Evolutionary conservation across 2,329 filamentous ascomycete genomes (phyloP).

Genomic region (Tolypocladium nubicola): DNA sequence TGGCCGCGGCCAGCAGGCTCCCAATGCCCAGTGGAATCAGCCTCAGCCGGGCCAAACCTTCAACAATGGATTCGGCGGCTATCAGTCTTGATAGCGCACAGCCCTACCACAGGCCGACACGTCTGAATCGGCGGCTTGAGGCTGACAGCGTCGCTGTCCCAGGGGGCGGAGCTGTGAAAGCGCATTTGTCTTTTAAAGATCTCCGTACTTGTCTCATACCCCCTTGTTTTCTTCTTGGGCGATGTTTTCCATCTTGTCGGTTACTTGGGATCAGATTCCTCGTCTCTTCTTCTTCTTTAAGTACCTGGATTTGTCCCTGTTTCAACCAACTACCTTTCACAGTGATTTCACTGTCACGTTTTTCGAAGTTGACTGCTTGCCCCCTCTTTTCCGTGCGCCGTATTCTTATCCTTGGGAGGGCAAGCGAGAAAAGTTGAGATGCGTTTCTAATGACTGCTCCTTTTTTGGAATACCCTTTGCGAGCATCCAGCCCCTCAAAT

Average conservation of each 20-base stretch:
- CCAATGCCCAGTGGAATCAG: slow-evolving; percentile 45
- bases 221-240: slow-evolving; percentile 7
- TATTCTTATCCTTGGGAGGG: background rate
- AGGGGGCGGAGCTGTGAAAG: slow-evolving; percentile 5
- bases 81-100: slow-evolving; percentile 41
- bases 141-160: slow-evolving; percentile 2
- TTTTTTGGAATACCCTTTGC: slow-evolving; percentile 1
- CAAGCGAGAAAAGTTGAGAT: background rate
- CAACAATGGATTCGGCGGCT: slow-evolving; percentile 50
- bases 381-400: background rate
- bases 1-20: slow-evolving; percentile 60
- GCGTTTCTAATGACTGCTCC: background rate
- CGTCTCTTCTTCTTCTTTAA: slow-evolving; percentile 4
- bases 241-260: slow-evolving; percentile 8
- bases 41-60: slow-evolving; percentile 44
- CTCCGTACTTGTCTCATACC: slow-evolving; percentile 10
- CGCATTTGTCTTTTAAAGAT: slow-evolving; percentile 7
- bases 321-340: slow-evolving; percentile 7
- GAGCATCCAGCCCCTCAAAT: background rate
- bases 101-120: slow-evolving; percentile 9
- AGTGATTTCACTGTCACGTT: slow-evolving; percentile 11
- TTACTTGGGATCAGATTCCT: background rate
- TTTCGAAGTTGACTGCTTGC: slow-evolving; percentile 2
- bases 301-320: slow-evolving; percentile 10
- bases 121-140: slow-evolving; percentile 7